Conservation (phyloP, 768 basidiomycete genomes). For the Mrakia blollopis region DNA sequence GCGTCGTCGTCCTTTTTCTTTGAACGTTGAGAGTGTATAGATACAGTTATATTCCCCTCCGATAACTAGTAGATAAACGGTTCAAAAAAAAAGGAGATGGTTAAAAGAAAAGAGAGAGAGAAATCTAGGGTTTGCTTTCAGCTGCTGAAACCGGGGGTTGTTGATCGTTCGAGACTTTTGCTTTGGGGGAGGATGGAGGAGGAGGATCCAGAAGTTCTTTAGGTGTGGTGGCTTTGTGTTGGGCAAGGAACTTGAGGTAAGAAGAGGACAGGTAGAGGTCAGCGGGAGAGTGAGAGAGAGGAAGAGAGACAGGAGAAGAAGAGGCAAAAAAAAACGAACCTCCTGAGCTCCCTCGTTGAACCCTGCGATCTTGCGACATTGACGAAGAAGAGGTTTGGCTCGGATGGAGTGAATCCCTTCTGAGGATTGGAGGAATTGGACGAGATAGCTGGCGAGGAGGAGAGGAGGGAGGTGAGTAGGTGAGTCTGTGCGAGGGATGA, state of each 20-base stretch:
- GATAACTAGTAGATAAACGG: too few relatives aligned
- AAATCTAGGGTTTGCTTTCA: background rate
- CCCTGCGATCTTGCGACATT: slow-evolving; percentile 4
- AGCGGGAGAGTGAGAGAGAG: background rate
- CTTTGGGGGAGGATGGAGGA: background rate
- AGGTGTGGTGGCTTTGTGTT: slow-evolving; percentile 1
- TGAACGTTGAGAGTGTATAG: too few relatives aligned
- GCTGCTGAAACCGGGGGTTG: too few relatives aligned
- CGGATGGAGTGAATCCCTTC: background rate
- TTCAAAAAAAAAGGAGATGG: too few relatives aligned
- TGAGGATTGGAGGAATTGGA: slow-evolving; percentile 13
- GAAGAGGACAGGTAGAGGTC: too few relatives aligned
- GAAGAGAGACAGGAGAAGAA: too few relatives aligned
- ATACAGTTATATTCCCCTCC: too few relatives aligned
- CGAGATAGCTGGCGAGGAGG: background rate
- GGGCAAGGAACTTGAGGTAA: slow-evolving; percentile 13
- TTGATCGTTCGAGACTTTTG: background rate
- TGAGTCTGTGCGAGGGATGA: background rate
- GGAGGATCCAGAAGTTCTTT: background rate
- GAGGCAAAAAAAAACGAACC: background rate
- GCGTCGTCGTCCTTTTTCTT: too few relatives aligned
- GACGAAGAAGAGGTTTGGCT: slow-evolving; percentile 15
- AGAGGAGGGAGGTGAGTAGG: background rate
- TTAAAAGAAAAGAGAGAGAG: too few relatives aligned
- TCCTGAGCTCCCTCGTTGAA: slow-evolving; percentile 4